These are phyloP conservation scores for Leptomonas pyrrhocoris DNA, from an alignment of 208 protist species.

Conservation along the genomic window DNA sequence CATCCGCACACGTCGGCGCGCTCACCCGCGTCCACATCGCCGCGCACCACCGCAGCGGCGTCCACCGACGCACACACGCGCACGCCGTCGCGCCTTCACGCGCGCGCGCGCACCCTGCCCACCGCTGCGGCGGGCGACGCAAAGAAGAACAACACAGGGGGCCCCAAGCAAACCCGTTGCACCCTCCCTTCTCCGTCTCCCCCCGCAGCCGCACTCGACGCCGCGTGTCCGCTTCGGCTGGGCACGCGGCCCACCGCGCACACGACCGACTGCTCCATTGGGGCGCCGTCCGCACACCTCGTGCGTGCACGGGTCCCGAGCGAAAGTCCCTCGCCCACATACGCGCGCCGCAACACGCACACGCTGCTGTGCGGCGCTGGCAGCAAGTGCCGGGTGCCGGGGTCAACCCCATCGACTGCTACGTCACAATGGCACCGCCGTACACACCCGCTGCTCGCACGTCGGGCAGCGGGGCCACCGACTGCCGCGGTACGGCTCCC, in stretches of 20 bases:
- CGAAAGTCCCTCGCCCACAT: conserved; percentile 74
- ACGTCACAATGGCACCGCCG: conserved; percentile 33
- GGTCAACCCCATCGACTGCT: conserved; percentile 27
- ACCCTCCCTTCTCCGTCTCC: conserved; percentile 15
- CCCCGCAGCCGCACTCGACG: conserved; percentile 26
- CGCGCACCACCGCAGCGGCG: conserved; percentile 10
- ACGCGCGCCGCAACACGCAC: conserved; percentile 8
- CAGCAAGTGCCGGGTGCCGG: conserved; percentile 65
- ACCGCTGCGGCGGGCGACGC: conserved; percentile 24
- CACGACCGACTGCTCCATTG: conserved; percentile 32
- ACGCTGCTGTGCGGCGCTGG: conserved; percentile 19
- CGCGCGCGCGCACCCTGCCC: conserved; percentile 12
- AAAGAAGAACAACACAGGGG: conserved; percentile 5
- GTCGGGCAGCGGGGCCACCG: conserved; percentile 31
- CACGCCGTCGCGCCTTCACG: not conserved
- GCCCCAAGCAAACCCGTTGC: conserved; percentile 62
- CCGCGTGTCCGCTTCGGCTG: not conserved
- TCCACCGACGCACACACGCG: conserved; percentile 16
- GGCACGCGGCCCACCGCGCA: conserved; percentile 20
- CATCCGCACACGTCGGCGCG: conserved; percentile 6
- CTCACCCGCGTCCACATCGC: conserved; percentile 11
- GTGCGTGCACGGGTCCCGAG: conserved; percentile 55
- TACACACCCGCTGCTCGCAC: conserved; percentile 38
- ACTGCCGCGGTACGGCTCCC: conserved; percentile 31
- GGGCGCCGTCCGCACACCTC: conserved; percentile 24